Conservation (phyloP, 1,284 basidiomycete genomes). For the Boletus nobilissimus region DNA sequence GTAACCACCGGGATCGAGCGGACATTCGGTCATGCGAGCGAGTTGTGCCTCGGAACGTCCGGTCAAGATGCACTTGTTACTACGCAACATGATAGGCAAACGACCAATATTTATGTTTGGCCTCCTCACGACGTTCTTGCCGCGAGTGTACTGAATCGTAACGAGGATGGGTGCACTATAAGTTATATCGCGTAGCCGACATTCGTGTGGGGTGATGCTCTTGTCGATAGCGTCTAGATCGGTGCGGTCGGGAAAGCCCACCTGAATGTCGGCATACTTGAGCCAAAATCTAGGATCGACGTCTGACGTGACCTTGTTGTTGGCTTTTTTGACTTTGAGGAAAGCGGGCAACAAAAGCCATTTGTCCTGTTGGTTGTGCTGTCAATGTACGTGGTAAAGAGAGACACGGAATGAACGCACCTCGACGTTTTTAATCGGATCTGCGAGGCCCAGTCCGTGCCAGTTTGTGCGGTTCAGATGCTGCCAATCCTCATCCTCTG, state of each 20-base stretch:
- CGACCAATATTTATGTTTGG: constrained; percentile 91
- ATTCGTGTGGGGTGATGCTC: constrained; percentile 96
- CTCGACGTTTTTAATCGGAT: constrained; percentile 84
- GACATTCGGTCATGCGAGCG: constrained; percentile 95
- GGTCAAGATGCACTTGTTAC: constrained; percentile 92
- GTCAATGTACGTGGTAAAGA: not conserved
- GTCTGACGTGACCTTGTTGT: constrained; percentile 93
- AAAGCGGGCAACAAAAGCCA: constrained; percentile 97
- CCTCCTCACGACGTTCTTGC: constrained; percentile 87
- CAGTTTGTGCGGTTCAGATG: constrained; percentile 65
- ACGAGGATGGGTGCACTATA: constrained; percentile 96
- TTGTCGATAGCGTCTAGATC: constrained; percentile 86
- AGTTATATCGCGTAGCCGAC: constrained; percentile 94
- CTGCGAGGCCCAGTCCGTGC: constrained; percentile 78
- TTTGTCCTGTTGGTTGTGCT: constrained; percentile 79
- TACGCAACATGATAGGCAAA: constrained; percentile 96
- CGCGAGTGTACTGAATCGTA: constrained; percentile 95
- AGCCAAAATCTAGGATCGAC: constrained; percentile 98
- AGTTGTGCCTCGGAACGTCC: constrained; percentile 83
- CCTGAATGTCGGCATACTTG: constrained; percentile 95
- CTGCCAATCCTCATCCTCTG: constrained; percentile 68
- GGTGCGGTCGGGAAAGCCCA: constrained; percentile 90
- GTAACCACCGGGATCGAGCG: constrained; percentile 98
- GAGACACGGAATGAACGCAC: constrained; percentile 49
- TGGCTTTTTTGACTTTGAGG: constrained; percentile 93